Conservation (phyloP, 2,329 filamentous ascomycete species). For the Fusarium algeriense region DNA sequence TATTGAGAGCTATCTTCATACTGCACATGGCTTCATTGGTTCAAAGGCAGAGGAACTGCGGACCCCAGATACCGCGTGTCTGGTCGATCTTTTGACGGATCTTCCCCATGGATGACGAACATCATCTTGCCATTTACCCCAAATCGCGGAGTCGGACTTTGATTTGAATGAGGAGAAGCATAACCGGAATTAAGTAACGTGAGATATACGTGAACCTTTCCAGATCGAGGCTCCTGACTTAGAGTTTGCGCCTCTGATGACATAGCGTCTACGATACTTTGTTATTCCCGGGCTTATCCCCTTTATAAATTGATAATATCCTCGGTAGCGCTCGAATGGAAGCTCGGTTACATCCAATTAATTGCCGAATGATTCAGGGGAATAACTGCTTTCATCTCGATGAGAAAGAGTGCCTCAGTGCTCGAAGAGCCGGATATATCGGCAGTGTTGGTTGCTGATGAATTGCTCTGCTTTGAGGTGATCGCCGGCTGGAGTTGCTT, state of each 20-base stretch:
- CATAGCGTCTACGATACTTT: conserved; percentile 11
- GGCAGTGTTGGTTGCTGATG: conserved; percentile 1
- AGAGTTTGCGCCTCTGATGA: conserved; percentile 17
- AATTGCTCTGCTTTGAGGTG: not conserved
- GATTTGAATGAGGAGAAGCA: conserved; percentile 40
- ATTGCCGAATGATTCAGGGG: conserved; percentile 3
- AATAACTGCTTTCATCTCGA: not conserved
- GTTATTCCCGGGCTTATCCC: conserved; percentile 40
- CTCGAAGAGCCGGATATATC: conserved; percentile 6
- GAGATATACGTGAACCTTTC: conserved; percentile 2
- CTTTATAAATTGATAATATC: conserved; percentile 2
- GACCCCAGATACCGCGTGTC: conserved; percentile 13
- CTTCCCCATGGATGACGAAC: conserved; percentile 20
- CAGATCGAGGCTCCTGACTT: conserved; percentile 12
- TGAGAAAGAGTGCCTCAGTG: not conserved
- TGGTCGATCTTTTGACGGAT: conserved; percentile 29
- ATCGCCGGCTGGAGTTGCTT: not conserved
- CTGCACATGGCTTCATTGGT: conserved; percentile 18
- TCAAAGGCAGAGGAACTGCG: conserved; percentile 23
- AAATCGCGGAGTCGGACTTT: conserved; percentile 19
- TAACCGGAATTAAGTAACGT: conserved; percentile 10
- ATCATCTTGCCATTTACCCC: conserved; percentile 17
- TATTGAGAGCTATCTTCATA: conserved; percentile 25
- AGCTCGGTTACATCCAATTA: conserved; percentile 21
- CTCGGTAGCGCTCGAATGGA: conserved; percentile 40